Conservation (phyloP, 2,329 filamentous ascomycete genomes). For the Pseudogymnoascus destructans region DNA sequence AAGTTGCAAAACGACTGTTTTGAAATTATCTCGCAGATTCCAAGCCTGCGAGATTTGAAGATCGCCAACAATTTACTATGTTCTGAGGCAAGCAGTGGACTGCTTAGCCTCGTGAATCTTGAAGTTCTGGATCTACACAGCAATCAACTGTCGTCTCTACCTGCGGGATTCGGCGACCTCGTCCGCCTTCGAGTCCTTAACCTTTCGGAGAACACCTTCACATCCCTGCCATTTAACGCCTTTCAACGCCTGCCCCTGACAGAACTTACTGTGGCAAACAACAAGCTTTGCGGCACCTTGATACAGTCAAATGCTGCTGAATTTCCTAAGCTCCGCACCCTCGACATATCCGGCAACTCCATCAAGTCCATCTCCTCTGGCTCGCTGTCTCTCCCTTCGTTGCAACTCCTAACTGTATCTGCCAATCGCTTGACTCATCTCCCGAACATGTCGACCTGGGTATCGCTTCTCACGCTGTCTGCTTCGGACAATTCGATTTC, state of each 20-base stretch:
- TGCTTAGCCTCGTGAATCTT: constrained; percentile 53
- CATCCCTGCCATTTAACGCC: constrained; percentile 54
- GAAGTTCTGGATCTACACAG: constrained; percentile 71
- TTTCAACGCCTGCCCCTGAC: constrained; percentile 56
- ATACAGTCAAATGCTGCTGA: constrained; percentile 48
- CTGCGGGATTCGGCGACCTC: constrained; percentile 53
- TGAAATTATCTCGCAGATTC: constrained; percentile 60
- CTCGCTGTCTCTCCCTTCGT: constrained; percentile 42
- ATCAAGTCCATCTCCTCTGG: constrained; percentile 32
- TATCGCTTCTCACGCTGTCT: constrained; percentile 55
- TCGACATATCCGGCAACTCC: constrained; percentile 70
- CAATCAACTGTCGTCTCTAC: constrained; percentile 64
- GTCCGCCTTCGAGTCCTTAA: constrained; percentile 62
- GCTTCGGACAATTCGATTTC: constrained; percentile 73
- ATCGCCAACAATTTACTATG: constrained; percentile 65
- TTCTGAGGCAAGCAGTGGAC: constrained; percentile 50
- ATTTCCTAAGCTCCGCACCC: constrained; percentile 52
- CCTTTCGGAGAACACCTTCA: constrained; percentile 65
- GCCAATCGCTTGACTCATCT: constrained; percentile 65
- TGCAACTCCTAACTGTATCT: constrained; percentile 64
- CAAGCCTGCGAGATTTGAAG: constrained; percentile 62
- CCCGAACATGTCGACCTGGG: constrained; percentile 64
- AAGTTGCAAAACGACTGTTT: constrained; percentile 60
- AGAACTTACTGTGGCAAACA: constrained; percentile 64
- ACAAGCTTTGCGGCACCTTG: constrained; percentile 60